Percentiles rank a stretch among this genome's conserved stretches.
Conservation (phyloP, 257 asterid species). For the Catharanthus roseus region DNA sequence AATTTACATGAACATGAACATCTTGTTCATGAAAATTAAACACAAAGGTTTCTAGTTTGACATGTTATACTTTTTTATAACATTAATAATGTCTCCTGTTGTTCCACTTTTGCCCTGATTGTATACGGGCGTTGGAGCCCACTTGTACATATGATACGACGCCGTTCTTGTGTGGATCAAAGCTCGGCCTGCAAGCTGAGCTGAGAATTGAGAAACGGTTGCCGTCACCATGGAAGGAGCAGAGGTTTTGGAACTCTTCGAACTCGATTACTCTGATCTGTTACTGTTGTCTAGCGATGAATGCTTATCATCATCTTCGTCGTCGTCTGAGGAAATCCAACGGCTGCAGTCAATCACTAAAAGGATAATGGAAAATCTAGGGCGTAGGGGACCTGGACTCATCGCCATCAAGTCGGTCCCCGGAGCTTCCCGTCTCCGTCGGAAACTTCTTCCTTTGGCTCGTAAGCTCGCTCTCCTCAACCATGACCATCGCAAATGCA, state of each 20-base stretch:
- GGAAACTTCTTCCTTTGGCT: conserved; percentile 60
- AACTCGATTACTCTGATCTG: conserved; percentile 57
- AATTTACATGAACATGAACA: conserved; percentile 35
- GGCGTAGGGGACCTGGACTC: conserved; percentile 81
- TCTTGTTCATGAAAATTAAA: conserved; percentile 44
- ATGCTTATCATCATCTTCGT: conserved; percentile 7
- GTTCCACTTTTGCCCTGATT: no score
- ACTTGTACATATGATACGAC: not conserved
- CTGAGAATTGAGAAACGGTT: not conserved
- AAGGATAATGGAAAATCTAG: conserved; percentile 56
- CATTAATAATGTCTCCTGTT: not conserved
- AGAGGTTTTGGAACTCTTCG: conserved; percentile 41
- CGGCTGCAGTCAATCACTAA: conserved; percentile 38
- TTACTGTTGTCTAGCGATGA: conserved; percentile 32
- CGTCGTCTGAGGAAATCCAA: conserved; percentile 32
- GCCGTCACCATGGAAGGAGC: not conserved
- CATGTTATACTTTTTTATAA: not conserved
- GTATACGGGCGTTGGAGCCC: no score
- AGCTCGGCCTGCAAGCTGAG: not conserved
- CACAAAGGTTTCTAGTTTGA: conserved; percentile 2
- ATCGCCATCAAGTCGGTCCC: conserved; percentile 62
- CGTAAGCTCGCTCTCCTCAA: conserved; percentile 68
- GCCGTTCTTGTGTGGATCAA: not conserved
- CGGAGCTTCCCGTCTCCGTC: conserved; percentile 38
- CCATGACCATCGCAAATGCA: conserved; percentile 50